phyloP scores from a whole-genome alignment of 1,284 basidiomycete species.

The Ganoderma resinaceum region DNA sequence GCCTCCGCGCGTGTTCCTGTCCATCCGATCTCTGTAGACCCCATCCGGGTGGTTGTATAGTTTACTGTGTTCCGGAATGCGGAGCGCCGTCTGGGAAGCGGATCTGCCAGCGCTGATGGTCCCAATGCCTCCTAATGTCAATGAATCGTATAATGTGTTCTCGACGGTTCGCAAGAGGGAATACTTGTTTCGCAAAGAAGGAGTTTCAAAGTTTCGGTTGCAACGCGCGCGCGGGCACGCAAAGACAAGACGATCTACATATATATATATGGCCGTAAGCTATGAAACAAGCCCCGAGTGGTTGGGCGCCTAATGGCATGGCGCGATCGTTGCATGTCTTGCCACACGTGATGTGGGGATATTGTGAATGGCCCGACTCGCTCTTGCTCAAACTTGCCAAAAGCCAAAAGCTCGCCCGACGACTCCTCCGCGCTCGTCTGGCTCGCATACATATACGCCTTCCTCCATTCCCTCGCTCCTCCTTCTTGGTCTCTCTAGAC shows the following conservation, averaged over 20 bases:
- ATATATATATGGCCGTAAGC: too few relatives aligned
- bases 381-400: slow-evolving; percentile 7
- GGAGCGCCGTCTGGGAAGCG: too few relatives aligned
- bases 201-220: too few relatives aligned
- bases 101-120: too few relatives aligned
- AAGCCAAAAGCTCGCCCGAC: slow-evolving; percentile 27
- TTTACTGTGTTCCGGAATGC: background rate
- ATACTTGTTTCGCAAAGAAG: too few relatives aligned
- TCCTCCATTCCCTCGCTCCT: slow-evolving; percentile 1
- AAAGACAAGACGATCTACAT: background rate
- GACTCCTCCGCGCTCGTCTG: slow-evolving; percentile 11
- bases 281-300: background rate
- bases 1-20: background rate
- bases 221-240: background rate
- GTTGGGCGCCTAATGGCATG: slow-evolving; percentile 12
- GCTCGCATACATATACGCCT: slow-evolving; percentile 9
- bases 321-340: slow-evolving; percentile 28
- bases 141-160: too few relatives aligned
- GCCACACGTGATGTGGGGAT: slow-evolving; percentile 30
- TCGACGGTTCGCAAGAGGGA: too few relatives aligned
- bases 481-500: slow-evolving; percentile 8
- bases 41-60: background rate
- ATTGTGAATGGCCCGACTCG: slow-evolving; percentile 28
- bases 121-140: too few relatives aligned
- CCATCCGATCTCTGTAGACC: background rate